Base-by-base conservation (phyloP, 441 rosid genomes). In the Cnidoscolus chayamansa region DNA sequence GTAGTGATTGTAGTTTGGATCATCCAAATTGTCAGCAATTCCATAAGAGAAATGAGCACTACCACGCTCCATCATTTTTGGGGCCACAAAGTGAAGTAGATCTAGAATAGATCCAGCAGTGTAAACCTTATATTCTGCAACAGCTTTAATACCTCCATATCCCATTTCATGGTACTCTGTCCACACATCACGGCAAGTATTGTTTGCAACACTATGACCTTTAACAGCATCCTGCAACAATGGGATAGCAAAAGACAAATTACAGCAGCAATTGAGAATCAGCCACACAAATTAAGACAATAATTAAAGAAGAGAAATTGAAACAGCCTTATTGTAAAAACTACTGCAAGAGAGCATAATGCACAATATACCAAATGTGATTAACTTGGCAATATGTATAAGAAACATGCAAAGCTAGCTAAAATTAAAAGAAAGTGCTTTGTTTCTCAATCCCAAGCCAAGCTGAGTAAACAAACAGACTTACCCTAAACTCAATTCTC, bases 81-180 rank as follows among this genome's bases (percentile, higher is more conserved):
- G 99, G 75, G 99, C 98, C 74, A 95, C 95, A 72, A 81, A 95
- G 0, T 83, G 78, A 53, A 95, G 88, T 77, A 95, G 84, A 77
- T 95, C 98, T 40, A 90, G 25, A 56, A 81, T 32, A 35, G 87
- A 79, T 40, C 80, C 94, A 61, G 92, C 86, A 31, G 97, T 91
- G 82, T 91, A 90, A 65, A 80, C 88, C 83, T 88, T 93, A 67
- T 90, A 84, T 76, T 90, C 97, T 40, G 88, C 92, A 37, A 88
- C 88, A 70, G 98, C 96, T 80, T 82, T 85, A 74, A 93, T 84
- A 70, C 99, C 97, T 74, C 83, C 94, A 77, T 80, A 55, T 65
- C 97, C 97, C 95, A 95, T 95, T 57, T 95, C 99, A 84, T 91
- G 93, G 80, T 96, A 96, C 80, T 96, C 99, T 0, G 99, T 90